Evolutionary conservation across 306 rosid species (phyloP).

Genomic region (Chamaecrista fasciculata): DNA sequence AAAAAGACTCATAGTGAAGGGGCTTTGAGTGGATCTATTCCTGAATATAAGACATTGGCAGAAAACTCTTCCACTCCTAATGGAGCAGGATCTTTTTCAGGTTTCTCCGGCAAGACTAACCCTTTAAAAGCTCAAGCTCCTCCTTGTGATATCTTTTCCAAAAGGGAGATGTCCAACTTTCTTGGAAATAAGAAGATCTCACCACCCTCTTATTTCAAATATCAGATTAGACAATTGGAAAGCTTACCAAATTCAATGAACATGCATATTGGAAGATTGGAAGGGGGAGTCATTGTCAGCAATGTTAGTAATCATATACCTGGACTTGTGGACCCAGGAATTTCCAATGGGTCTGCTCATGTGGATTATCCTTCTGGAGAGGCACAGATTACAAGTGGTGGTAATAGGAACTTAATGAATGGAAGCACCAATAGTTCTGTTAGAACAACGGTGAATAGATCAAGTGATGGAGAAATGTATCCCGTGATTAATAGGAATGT

Average conservation of each 20-base stretch:
- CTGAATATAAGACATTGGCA: constrained; percentile 37
- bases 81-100: constrained; percentile 39
- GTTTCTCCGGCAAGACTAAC: constrained; percentile 42
- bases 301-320: constrained; percentile 28
- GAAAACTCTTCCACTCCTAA: constrained; percentile 37
- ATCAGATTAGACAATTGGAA: constrained; percentile 43
- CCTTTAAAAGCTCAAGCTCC: constrained; percentile 86
- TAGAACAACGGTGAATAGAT: constrained; percentile 42
- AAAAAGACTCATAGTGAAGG: constrained; percentile 33
- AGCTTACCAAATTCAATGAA: constrained; percentile 38
- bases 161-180: constrained; percentile 68
- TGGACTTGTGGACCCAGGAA: constrained; percentile 40
- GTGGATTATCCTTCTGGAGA: constrained; percentile 34
- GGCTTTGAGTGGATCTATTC: constrained; percentile 30
- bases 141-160: constrained; percentile 70
- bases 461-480: constrained; percentile 40
- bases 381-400: constrained; percentile 36
- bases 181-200: constrained; percentile 52
- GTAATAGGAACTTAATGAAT: constrained; percentile 37
- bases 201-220: constrained; percentile 47
- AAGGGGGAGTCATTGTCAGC: constrained; percentile 29
- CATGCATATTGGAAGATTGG: constrained; percentile 29
- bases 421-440: constrained; percentile 41
- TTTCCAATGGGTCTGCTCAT: constrained; percentile 40
- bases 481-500: constrained; percentile 25